A percentile compares a stretch with the other conserved stretches of the same genome.
These are phyloP conservation scores for Cladophialophora yegresii DNA, from an alignment of 2,329 filamentous ascomycete genomes.

Conservation along the genomic window DNA sequence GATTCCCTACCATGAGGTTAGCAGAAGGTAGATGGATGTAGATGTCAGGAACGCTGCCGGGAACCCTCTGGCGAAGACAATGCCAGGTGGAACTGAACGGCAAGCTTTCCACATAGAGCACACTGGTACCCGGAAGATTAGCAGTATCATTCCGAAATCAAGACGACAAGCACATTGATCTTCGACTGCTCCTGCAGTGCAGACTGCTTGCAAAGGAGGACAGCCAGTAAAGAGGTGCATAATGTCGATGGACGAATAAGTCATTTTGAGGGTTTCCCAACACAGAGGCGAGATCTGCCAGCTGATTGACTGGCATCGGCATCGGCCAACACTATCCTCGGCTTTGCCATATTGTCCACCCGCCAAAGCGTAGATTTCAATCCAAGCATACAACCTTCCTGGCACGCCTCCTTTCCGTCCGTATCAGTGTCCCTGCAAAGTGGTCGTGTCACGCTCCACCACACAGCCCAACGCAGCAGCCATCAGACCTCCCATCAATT, in stretches of 20 bases:
- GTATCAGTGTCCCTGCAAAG: not conserved
- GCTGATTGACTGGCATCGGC: not conserved
- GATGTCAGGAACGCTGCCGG: too few relatives aligned
- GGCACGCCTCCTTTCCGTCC: not conserved
- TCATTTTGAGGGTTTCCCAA: not conserved
- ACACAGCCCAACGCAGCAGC: not conserved
- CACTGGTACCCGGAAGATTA: not conserved
- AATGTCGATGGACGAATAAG: not conserved
- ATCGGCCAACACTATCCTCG: not conserved
- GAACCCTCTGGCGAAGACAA: too few relatives aligned
- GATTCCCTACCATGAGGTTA: too few relatives aligned
- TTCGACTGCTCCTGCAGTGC: not conserved
- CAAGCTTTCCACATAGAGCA: not conserved
- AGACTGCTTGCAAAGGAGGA: not conserved
- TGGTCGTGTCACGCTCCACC: not conserved
- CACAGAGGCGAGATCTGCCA: not conserved
- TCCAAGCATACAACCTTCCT: not conserved
- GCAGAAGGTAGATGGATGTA: too few relatives aligned
- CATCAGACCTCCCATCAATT: not conserved
- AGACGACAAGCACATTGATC: not conserved
- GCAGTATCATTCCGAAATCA: not conserved
- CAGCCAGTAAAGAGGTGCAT: not conserved
- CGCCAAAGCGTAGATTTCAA: not conserved
- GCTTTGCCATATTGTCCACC: not conserved
- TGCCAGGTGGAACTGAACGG: not conserved